Base-by-base conservation (phyloP, 148 eudicot species). In the Pouteria glomerata region DNA sequence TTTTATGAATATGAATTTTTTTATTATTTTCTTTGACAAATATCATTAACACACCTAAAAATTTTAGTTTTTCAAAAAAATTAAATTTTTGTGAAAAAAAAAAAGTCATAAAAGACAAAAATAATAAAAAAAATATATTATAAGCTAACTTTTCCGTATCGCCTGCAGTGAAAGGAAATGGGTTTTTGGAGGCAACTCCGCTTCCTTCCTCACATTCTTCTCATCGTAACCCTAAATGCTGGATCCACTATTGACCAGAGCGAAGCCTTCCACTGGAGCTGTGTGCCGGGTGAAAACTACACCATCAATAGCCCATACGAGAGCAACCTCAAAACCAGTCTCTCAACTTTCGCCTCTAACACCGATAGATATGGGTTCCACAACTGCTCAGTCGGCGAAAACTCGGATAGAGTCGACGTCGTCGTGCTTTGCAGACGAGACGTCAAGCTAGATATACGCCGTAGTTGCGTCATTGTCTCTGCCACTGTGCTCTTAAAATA, bases 391-490 rank as follows among this genome's bases (percentile, higher is more conserved):
- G 72, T 34, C 0, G 89, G 85, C 0, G 16, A 72, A 42, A 50
- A 30, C 23, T 8, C 72, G 0, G 81, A 88, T 31, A 59, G 27
- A 18, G 88, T 50, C 66, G 29, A 87, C 37, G 83, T 76, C 0
- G 50, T 80, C 7, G 84, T 71, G 13, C 76, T 89, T 1, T 89
- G 91, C 51, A 69, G 85, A 57, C 88, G 84, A 1, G 91, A 89
- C 39, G 8, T 71, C 0, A 1, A 56, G 30, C 71, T 53, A 0
- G 70, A 73, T 12, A 30, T 26, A 0, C 73, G 81, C 29, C 63
- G 29, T 15, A 23, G 31, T 8, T 78, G 81, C 55, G 35, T 78
- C 5, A 50, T 26, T 5, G 64, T 82, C 66, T 80, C 87, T 6
- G 39, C 29, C 1, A 15, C 8, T 3, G 61, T 51, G 44, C 41